Conservation (phyloP, 148 eudicot species). For the Polygonum aviculare region DNA sequence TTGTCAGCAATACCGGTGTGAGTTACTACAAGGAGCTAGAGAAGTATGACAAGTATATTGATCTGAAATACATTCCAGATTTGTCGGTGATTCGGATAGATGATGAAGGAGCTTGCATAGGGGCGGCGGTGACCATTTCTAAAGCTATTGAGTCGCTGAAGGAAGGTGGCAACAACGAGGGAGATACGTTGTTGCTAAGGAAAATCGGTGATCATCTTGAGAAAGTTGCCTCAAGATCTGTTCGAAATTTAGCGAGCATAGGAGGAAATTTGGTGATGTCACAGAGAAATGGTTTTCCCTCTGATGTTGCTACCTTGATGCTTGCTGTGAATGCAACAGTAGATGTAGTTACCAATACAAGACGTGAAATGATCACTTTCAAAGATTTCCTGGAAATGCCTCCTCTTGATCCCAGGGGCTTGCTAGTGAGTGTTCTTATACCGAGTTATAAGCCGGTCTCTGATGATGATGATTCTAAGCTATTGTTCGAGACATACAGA, state of each 20-base stretch:
- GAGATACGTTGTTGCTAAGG: slow-evolving; percentile 19
- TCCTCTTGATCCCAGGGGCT: slow-evolving; percentile 45
- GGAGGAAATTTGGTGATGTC: slow-evolving; percentile 96
- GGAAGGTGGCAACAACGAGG: slow-evolving; percentile 18
- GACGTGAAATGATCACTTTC: slow-evolving; percentile 37
- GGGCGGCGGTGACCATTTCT: slow-evolving; percentile 81
- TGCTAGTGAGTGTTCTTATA: slow-evolving; percentile 53
- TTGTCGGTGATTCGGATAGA: slow-evolving; percentile 46
- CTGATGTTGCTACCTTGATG: slow-evolving; percentile 74
- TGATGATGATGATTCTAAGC: slow-evolving; percentile 22
- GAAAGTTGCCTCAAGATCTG: slow-evolving; percentile 58
- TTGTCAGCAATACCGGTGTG: slow-evolving; percentile 70
- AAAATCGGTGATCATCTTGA: slow-evolving; percentile 71
- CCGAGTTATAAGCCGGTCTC: slow-evolving; percentile 30
- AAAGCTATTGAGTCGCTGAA: slow-evolving; percentile 48
- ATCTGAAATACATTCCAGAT: slow-evolving; percentile 63
- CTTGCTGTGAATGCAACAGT: slow-evolving; percentile 56
- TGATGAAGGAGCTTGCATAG: slow-evolving; percentile 41
- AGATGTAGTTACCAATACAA: slow-evolving; percentile 29
- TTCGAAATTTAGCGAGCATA: slow-evolving; percentile 75
- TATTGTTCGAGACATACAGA: slow-evolving; percentile 69
- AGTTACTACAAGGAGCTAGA: slow-evolving; percentile 76
- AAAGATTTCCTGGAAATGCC: slow-evolving; percentile 60
- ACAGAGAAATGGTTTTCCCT: slow-evolving; percentile 67
- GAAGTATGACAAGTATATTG: slow-evolving; percentile 46